phyloP scores from a whole-genome alignment of 805 yeast species.

The Metschnikowia picachoensis region DNA sequence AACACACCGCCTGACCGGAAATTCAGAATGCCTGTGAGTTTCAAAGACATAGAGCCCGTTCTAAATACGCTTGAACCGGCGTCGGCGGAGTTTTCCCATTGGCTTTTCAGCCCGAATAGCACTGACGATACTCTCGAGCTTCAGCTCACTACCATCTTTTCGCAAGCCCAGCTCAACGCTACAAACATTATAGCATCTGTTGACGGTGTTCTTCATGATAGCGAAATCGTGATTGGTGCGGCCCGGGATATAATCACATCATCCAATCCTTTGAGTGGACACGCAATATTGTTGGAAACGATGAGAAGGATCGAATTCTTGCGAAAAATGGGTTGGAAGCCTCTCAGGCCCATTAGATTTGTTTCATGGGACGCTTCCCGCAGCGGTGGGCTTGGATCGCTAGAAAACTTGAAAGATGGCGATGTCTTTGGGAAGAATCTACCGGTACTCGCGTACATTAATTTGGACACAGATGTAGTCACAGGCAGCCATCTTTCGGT shows the following conservation, averaged over 20 bases:
- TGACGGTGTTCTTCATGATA: constrained; percentile 38
- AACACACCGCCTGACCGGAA: neutral
- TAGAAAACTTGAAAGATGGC: constrained; percentile 20
- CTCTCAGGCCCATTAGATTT: constrained; percentile 37
- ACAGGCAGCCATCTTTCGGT: constrained; percentile 35
- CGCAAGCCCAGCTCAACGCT: constrained; percentile 3
- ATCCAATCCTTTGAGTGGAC: constrained; percentile 36
- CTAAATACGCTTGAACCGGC: constrained; percentile 11
- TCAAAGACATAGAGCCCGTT: constrained; percentile 13
- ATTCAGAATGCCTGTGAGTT: constrained; percentile 17
- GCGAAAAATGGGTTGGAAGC: constrained; percentile 38
- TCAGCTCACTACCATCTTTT: constrained; percentile 3
- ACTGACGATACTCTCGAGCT: constrained; percentile 8
- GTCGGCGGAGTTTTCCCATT: constrained; percentile 5
- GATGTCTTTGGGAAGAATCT: constrained; percentile 18
- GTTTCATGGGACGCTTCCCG: constrained; percentile 41
- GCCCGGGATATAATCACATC: constrained; percentile 36
- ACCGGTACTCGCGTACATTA: constrained; percentile 34
- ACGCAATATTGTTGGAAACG: constrained; percentile 37
- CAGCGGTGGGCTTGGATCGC: constrained; percentile 33
- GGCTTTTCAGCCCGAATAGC: constrained; percentile 12
- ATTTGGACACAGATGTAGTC: constrained; percentile 37
- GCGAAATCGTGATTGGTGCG: constrained; percentile 38
- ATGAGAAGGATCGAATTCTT: constrained; percentile 33
- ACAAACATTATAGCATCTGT: constrained; percentile 32